These are phyloP conservation scores for Microdochium nivale DNA, from an alignment of 2,329 filamentous ascomycete genomes.

Conservation along the genomic window DNA sequence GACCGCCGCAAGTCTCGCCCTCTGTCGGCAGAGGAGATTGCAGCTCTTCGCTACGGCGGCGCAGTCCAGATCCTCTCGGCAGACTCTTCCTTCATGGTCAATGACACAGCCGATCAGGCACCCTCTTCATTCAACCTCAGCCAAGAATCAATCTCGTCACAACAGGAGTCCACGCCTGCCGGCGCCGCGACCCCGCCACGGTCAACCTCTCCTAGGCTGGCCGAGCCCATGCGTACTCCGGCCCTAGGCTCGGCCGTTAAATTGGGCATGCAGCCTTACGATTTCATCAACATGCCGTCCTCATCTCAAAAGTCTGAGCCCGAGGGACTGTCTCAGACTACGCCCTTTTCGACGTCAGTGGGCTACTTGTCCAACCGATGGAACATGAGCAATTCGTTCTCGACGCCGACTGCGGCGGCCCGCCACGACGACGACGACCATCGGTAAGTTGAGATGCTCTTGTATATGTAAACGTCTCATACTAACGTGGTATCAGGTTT, in stretches of 20 bases:
- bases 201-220: neutral
- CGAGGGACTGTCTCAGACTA: conserved; percentile 10
- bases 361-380: conserved; percentile 49
- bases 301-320: conserved; percentile 13
- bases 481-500: conserved; percentile 22
- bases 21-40: conserved; percentile 68
- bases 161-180: neutral
- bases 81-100: conserved; percentile 4
- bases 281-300: conserved; percentile 9
- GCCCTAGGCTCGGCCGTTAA: conserved; percentile 3
- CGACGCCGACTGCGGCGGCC: conserved; percentile 34
- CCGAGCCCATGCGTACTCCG: neutral
- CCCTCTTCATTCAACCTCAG: conserved; percentile 7
- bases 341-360: conserved; percentile 33
- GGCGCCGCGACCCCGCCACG: neutral
- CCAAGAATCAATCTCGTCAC: conserved; percentile 3
- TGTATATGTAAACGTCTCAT: neutral
- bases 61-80: conserved; percentile 39
- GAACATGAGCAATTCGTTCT: conserved; percentile 43
- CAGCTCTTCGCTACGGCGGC: conserved; percentile 45
- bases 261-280: conserved; percentile 7
- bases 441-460: conserved; percentile 26
- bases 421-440: conserved; percentile 32
- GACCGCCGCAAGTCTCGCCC: conserved; percentile 83
- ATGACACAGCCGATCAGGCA: neutral